phyloP scores from a whole-genome alignment of 306 rosid genomes.

The Cajanus cajan region DNA sequence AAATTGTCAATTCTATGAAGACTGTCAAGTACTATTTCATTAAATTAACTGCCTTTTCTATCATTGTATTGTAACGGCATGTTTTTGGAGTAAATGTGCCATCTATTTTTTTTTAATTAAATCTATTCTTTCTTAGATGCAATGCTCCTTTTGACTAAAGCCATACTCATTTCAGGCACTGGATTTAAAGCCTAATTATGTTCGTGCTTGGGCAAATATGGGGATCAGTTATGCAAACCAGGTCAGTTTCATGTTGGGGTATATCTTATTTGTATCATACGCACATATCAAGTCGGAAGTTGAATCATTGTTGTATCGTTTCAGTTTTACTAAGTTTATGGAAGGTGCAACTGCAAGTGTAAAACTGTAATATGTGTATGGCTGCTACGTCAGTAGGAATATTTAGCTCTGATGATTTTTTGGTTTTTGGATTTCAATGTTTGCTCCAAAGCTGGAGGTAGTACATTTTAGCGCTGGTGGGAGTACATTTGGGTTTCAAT shows the following conservation, averaged over 20 bases:
- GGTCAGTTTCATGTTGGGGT: constrained; percentile 43
- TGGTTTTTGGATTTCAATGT: neutral
- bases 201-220: constrained; percentile 99
- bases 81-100: neutral
- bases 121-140: constrained; percentile 11
- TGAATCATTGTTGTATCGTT: neutral
- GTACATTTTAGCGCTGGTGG: neutral
- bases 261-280: constrained; percentile 8
- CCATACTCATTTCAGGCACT: constrained; percentile 60
- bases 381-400: neutral
- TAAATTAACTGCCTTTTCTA: neutral
- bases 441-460: neutral
- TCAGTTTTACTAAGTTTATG: neutral
- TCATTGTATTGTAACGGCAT: neutral
- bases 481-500: neutral
- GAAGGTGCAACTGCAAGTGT: neutral
- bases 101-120: neutral
- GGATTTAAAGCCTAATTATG: constrained; percentile 97
- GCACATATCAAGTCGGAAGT: constrained; percentile 1
- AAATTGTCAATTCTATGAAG: neutral
- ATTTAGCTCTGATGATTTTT: neutral
- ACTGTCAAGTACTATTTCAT: neutral
- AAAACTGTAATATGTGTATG: neutral
- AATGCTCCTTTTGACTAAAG: constrained; percentile 12
- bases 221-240: constrained; percentile 99